These are phyloP conservation scores for Globisporangium ultimum DNA, from an alignment of 352 stramenopile species.

Conservation along the genomic window DNA sequence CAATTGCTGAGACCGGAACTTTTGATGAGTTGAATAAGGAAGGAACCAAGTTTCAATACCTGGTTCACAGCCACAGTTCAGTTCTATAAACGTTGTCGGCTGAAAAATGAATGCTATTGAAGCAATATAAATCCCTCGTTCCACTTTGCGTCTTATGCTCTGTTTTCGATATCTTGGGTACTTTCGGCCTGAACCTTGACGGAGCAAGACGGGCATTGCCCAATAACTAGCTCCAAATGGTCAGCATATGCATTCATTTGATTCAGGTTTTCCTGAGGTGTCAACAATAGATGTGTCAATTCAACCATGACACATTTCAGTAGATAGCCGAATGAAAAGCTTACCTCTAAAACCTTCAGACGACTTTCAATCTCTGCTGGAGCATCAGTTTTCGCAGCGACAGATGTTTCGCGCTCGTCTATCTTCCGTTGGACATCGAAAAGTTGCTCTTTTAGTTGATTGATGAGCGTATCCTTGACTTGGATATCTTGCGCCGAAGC, in stretches of 20 bases:
- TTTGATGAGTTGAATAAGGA: conserved; percentile 74
- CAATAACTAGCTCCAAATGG: conserved; percentile 73
- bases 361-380: conserved; percentile 26
- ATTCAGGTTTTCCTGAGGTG: conserved; percentile 58
- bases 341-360: conserved; percentile 68
- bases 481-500: conserved; percentile 17
- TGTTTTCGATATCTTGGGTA: conserved; percentile 42
- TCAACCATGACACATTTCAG: neutral
- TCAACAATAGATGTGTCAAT: neutral
- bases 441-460: conserved; percentile 31
- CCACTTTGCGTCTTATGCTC: conserved; percentile 9
- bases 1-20: conserved; percentile 72
- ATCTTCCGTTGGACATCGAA: conserved; percentile 17
- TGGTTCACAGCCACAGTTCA: conserved; percentile 59
- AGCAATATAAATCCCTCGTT: neutral
- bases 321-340: neutral
- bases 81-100: conserved; percentile 38
- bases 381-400: conserved; percentile 18
- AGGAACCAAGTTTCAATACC: conserved; percentile 74
- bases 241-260: conserved; percentile 82
- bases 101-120: conserved; percentile 1
- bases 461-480: conserved; percentile 32
- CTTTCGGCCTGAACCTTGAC: conserved; percentile 67
- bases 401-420: conserved; percentile 9
- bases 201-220: conserved; percentile 62